Conservation (phyloP, 2,329 filamentous ascomycete genomes). For the Aspergillus jensenii region DNA sequence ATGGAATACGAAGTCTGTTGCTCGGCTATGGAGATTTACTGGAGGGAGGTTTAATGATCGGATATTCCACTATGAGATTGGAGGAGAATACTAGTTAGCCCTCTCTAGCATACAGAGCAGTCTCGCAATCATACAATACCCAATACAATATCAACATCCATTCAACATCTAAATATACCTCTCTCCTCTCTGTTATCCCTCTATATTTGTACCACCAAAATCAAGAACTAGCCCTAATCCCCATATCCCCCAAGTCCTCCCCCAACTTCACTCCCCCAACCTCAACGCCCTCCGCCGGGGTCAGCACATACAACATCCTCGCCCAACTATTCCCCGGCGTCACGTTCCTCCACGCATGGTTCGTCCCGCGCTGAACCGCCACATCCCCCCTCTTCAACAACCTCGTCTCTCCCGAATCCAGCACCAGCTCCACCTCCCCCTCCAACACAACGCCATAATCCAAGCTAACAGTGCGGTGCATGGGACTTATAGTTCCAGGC, state of each 20-base stretch:
- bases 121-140: too few relatives aligned
- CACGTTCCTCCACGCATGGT: slow-evolving; percentile 12
- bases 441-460: slow-evolving; percentile 46
- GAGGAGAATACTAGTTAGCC: slow-evolving; percentile 50
- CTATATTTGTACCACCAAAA: not conserved
- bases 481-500: slow-evolving; percentile 42
- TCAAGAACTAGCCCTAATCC: slow-evolving; percentile 22
- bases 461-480: slow-evolving; percentile 53
- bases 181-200: too few relatives aligned
- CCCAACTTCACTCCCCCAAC: slow-evolving; percentile 22
- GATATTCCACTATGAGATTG: slow-evolving; percentile 54
- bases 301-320: slow-evolving; percentile 29
- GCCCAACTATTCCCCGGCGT: slow-evolving; percentile 11
- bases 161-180: too few relatives aligned
- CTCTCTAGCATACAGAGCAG: too few relatives aligned
- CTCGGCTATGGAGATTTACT: slow-evolving; percentile 51
- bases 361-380: slow-evolving; percentile 9
- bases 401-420: slow-evolving; percentile 8
- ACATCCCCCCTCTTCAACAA: slow-evolving; percentile 7
- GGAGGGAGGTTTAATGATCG: slow-evolving; percentile 50
- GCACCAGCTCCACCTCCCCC: slow-evolving; percentile 2
- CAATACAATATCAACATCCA: too few relatives aligned
- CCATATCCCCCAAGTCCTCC: slow-evolving; percentile 24
- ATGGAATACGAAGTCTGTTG: slow-evolving; percentile 28
- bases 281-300: slow-evolving; percentile 23